Evolutionary conservation across 805 yeast species (phyloP), one percentile per base, ranked within the genome.

Genomic region (Yamadazyma kitorensis): DNA sequence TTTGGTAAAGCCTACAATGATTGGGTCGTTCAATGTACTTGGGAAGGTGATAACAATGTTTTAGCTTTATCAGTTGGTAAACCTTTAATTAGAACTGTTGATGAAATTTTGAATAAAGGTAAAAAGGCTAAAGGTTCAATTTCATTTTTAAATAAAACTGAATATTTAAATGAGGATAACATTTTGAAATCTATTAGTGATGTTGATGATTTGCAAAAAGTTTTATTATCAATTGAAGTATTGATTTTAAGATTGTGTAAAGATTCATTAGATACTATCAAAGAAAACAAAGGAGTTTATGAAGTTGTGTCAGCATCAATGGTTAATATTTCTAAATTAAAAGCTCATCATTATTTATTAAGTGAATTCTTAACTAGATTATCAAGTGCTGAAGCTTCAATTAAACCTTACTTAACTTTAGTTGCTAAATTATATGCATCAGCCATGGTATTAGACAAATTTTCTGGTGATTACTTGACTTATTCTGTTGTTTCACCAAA

Each of bases 31-130:
- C 71, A 65, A 52, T 64, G 71, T 52, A 68, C 73, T 19, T 68
- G 73, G 73, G 73, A 68, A 52, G 73, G 73, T 51, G 73, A 68
- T 47, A 68, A 68, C 55, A 68, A 59, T 44, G 72, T 68, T 27
- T 57, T 68, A 47, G 68, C 62, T 27, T 50, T 64, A 52, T 54
- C 61, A 33, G 64, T 59, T 34, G 72, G 73, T 49, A 57, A 64
- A 41, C 59, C 70, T 28, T 49, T 68, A 24, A 49, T 63, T 36
- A 61, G 58, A 49, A 45, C 52, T 34, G 53, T 61, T 19, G 48
- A 44, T 28, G 56, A 49, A 18, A 56, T 61, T 20, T 32, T 61
- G 20, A 41, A 50, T 20, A 46, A 53, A 31, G 62, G 57, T 42
- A 55, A 57, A 44, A 50, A 50, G 31, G 61, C 61, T 31, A 46